Evolutionary conservation across 805 yeast species (phyloP).

Genomic region (Soucietia sequanensis): DNA sequence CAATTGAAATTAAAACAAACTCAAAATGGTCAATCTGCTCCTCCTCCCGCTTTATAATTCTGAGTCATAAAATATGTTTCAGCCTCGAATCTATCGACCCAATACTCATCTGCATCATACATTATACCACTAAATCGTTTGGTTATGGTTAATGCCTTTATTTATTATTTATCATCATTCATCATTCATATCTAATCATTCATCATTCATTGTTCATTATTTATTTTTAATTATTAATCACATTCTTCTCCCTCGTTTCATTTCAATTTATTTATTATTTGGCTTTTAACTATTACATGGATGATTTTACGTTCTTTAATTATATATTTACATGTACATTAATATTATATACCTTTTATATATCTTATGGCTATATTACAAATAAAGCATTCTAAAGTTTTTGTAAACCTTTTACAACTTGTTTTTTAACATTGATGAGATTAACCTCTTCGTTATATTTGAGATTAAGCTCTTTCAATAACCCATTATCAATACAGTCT

Average conservation of each 20-base stretch:
- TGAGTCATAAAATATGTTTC: background rate
- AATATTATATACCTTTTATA: slow-evolving; percentile 1
- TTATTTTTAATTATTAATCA: no score
- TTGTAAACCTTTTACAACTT: slow-evolving; percentile 14
- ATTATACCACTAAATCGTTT: background rate
- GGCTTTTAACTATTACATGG: no score
- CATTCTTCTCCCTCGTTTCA: no score
- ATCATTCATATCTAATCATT: background rate
- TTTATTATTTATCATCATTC: slow-evolving; percentile 2
- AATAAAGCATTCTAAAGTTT: no score
- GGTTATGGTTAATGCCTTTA: slow-evolving; percentile 2
- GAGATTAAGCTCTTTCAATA: slow-evolving; percentile 30
- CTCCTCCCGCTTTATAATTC: slow-evolving; percentile 24
- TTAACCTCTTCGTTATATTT: slow-evolving; percentile 20
- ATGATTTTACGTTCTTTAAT: no score
- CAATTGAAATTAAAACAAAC: slow-evolving; percentile 21
- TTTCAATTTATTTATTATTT: no score
- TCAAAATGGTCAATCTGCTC: slow-evolving; percentile 14
- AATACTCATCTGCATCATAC: slow-evolving; percentile 6
- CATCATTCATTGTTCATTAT: no score
- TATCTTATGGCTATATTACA: background rate
- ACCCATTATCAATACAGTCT: slow-evolving; percentile 37
- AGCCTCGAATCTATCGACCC: no score
- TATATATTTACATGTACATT: no score
- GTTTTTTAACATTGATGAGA: slow-evolving; percentile 10